Percentiles rank a stretch among this genome's conserved stretches.
Evolutionary conservation across 495 filamentous ascomycete genomes (phyloP).

Genomic region (Cryomyces minteri): DNA sequence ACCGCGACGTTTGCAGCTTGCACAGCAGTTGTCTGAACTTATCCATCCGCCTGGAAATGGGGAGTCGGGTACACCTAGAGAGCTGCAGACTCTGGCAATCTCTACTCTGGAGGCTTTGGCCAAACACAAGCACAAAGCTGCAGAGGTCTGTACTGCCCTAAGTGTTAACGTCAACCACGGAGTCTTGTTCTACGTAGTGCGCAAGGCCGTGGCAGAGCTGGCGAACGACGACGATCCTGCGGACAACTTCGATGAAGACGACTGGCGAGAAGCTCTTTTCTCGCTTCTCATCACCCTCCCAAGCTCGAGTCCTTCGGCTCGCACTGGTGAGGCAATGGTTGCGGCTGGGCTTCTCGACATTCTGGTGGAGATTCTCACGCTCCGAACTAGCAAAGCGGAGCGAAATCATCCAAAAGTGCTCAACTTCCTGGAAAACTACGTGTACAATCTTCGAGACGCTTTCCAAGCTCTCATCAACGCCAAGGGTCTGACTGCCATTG

Average conservation of each 20-base stretch:
- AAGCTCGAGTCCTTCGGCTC: constrained; percentile 34
- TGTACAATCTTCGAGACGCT: constrained; percentile 64
- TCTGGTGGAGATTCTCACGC: constrained; percentile 72
- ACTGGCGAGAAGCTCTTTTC: constrained; percentile 83
- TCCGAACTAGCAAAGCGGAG: constrained; percentile 67
- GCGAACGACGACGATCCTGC: constrained; percentile 28
- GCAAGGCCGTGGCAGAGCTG: constrained; percentile 75
- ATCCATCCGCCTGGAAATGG: constrained; percentile 60
- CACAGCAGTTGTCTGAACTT: constrained; percentile 81
- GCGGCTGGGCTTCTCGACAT: constrained; percentile 76
- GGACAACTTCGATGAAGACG: constrained; percentile 40
- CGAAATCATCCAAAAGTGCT: constrained; percentile 65
- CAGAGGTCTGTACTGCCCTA: constrained; percentile 70
- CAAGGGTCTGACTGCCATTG: constrained; percentile 70
- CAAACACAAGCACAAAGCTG: constrained; percentile 53
- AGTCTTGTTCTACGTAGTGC: constrained; percentile 80
- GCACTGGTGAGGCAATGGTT: constrained; percentile 57
- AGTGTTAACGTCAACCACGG: constrained; percentile 92
- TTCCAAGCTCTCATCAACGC: constrained; percentile 61
- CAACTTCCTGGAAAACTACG: constrained; percentile 67
- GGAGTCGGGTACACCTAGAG: constrained; percentile 43
- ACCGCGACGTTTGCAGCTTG: constrained; percentile 71
- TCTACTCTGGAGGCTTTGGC: constrained; percentile 63
- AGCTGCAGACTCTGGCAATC: constrained; percentile 69
- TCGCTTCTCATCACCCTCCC: constrained; percentile 60